Conservation (phyloP, 805 yeast genomes). For the Saccharomycopsis sp. region DNA sequence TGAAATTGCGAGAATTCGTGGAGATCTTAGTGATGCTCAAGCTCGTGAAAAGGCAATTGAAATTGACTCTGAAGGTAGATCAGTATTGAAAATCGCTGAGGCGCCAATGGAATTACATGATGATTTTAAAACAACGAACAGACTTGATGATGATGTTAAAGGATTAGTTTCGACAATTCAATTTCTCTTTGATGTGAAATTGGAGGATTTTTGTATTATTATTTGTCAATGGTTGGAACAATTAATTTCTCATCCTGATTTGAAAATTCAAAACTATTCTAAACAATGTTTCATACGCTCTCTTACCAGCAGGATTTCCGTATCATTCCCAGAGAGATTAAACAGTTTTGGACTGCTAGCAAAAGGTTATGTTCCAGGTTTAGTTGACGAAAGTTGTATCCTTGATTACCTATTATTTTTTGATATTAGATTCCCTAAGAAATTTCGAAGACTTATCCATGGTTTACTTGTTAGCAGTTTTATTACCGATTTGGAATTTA, state of each 20-base stretch:
- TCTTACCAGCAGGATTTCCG: background rate
- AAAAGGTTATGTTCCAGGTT: slow-evolving; percentile 22
- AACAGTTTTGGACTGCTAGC: slow-evolving; percentile 4
- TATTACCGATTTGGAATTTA: slow-evolving; percentile 42
- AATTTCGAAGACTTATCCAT: slow-evolving; percentile 41
- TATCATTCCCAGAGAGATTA: background rate
- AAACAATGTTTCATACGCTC: slow-evolving; percentile 4
- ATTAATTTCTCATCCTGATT: slow-evolving; percentile 8
- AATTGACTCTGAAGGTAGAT: slow-evolving; percentile 46
- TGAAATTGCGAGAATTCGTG: slow-evolving; percentile 33
- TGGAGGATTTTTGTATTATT: slow-evolving; percentile 14
- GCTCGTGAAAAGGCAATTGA: slow-evolving; percentile 32
- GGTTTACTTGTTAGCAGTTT: slow-evolving; percentile 48
- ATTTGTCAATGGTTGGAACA: slow-evolving; percentile 11
- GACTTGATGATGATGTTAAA: background rate
- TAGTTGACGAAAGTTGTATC: slow-evolving; percentile 20
- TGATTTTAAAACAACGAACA: background rate
- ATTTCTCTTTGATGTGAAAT: slow-evolving; percentile 1
- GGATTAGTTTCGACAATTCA: slow-evolving; percentile 13
- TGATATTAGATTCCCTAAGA: slow-evolving; percentile 53
- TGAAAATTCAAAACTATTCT: slow-evolving; percentile 3
- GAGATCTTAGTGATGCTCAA: slow-evolving; percentile 19
- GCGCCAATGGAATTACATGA: slow-evolving; percentile 7
- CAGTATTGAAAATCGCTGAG: slow-evolving; percentile 29
- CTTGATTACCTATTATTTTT: slow-evolving; percentile 43